Conservation (phyloP, 805 yeast genomes). For the Pichia gijzeniarum region DNA sequence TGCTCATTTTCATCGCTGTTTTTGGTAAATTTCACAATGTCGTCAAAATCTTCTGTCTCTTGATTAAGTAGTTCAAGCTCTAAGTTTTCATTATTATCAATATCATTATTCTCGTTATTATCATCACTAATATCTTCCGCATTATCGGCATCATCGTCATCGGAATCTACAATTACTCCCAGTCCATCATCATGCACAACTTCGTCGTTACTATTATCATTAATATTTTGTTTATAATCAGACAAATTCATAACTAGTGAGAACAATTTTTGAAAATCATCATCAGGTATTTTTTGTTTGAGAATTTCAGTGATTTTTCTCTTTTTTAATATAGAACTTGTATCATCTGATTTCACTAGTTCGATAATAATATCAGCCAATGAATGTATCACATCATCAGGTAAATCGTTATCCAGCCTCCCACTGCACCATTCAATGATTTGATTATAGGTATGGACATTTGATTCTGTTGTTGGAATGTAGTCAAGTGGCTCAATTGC, state of each 20-base stretch:
- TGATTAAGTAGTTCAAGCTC: constrained; percentile 28
- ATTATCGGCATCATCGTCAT: constrained; percentile 27
- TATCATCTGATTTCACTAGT: constrained; percentile 41
- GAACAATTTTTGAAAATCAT: constrained; percentile 40
- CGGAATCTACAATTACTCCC: constrained; percentile 33
- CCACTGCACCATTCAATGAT: constrained; percentile 55
- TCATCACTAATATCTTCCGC: constrained; percentile 27
- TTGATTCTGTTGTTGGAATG: constrained; percentile 53
- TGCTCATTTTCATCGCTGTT: constrained; percentile 10
- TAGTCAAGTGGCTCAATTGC: constrained; percentile 49
- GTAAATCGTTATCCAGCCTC: constrained; percentile 60
- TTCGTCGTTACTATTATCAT: constrained; percentile 8
- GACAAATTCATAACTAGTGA: constrained; percentile 41
- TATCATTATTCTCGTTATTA: constrained; percentile 27
- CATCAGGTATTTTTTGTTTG: constrained; percentile 34
- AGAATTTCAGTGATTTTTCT: constrained; percentile 47
- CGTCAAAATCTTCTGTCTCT: constrained; percentile 17
- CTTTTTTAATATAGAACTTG: constrained; percentile 39
- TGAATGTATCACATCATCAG: constrained; percentile 64
- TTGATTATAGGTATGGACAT: constrained; percentile 44
- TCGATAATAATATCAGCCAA: constrained; percentile 64
- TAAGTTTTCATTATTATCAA: constrained; percentile 20
- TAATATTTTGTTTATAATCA: constrained; percentile 35
- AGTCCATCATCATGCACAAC: constrained; percentile 31
- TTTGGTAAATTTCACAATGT: constrained; percentile 15